Conservation (phyloP, 2,329 filamentous ascomycete genomes). For the Immersiporthe knoxdaviesiana region DNA sequence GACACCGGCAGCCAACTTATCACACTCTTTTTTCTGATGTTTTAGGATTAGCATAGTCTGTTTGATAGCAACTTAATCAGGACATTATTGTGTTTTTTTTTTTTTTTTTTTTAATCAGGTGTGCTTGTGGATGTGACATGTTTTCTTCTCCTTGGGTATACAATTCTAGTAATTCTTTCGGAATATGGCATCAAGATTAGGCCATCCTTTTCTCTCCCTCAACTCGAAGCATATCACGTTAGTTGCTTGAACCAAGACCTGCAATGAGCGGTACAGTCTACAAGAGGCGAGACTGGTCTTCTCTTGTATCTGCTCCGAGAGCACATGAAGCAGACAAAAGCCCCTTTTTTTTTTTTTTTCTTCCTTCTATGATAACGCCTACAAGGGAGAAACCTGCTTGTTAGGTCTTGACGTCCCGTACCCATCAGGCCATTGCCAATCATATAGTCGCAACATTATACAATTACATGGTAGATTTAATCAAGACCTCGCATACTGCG, state of each 20-base stretch:
- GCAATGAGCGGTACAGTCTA: background rate
- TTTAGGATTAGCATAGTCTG: conserved; percentile 14
- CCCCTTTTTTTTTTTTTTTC: background rate
- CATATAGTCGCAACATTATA: background rate
- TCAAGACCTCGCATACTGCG: background rate
- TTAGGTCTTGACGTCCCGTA: background rate
- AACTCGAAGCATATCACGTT: too few relatives aligned
- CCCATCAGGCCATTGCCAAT: background rate
- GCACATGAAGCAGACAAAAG: background rate
- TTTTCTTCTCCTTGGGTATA: background rate
- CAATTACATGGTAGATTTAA: background rate
- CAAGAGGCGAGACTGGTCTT: background rate
- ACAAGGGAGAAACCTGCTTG: background rate
- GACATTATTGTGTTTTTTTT: background rate
- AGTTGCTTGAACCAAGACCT: too few relatives aligned
- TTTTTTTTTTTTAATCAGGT: background rate
- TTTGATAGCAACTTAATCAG: conserved; percentile 24
- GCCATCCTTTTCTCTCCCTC: too few relatives aligned
- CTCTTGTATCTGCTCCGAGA: background rate
- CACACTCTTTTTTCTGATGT: conserved; percentile 29
- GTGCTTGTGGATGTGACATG: background rate
- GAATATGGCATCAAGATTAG: too few relatives aligned
- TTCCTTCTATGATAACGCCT: background rate
- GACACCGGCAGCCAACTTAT: background rate
- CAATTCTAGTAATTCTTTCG: too few relatives aligned